Evolutionary conservation across 805 yeast genomes (phyloP), one percentile per base, ranked within the genome.

Genomic region (Brettanomyces sp.): DNA sequence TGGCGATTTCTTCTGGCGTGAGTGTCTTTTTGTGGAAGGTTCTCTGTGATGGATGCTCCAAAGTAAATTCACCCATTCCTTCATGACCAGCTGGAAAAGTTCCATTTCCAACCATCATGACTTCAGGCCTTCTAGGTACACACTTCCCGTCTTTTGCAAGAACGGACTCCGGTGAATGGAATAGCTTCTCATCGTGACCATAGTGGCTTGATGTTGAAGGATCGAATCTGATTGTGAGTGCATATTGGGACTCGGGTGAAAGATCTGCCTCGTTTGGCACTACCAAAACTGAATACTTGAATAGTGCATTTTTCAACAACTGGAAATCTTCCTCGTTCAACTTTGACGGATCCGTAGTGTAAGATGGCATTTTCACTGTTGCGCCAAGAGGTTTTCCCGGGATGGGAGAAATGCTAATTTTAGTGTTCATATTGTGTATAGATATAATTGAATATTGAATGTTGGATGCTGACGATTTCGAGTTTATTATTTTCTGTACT

Each of bases 41-140:
- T 54, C 78, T 76, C 62, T 88, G 96, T 2, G 87, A 80, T 41
- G 96, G 96, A 59, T 88, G 96, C 38, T 85, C 85, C 50, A 87
- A 74, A 3, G 48, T 52, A 45, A 62, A 59, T 47, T 83, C 86
- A 32, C 79, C 77, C 66, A 62, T 62, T 38, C 66, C 66, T 47
- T 62, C 66, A 43, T 61, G 65, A 33, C 66, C 66, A 9, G 63
- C 64, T 44, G 68, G 76, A 68, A 82, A 82, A 3, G 64, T 58
- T 12, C 95, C 95, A 58, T 88, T 90, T 38, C 96, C 96, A 45
- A 88, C 76, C 58, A 87, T 85, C 67, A 87, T 95, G 21, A 88
- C 95, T 62, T 88, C 95, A 2, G 96, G 95, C 60, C 85, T 89
- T 44, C 70, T 63, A 40, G 91, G 90, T 41, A 87, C 85, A 6